Evolutionary conservation across 73 alveolate genomes (phyloP).

Genomic region (Tetrahymena borealis): DNA sequence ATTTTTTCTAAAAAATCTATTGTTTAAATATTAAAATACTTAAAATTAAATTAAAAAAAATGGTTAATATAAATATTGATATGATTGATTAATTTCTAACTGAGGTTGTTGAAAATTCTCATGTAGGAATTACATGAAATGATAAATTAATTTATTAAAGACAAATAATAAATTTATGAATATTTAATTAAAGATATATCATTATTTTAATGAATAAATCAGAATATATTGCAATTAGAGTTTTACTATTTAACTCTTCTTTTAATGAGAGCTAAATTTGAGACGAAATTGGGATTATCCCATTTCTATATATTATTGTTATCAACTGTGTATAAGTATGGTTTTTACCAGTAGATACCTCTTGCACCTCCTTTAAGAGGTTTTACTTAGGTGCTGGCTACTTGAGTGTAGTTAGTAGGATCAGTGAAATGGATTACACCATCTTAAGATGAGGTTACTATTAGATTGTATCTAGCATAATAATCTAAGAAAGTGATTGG

Average conservation of each 20-base stretch:
- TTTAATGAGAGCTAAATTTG: neutral
- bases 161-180: too few relatives aligned
- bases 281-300: neutral
- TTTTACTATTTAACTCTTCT: neutral
- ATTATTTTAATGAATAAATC: too few relatives aligned
- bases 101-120: too few relatives aligned
- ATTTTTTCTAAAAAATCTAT: too few relatives aligned
- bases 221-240: neutral
- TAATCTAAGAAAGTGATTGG: neutral
- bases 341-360: neutral
- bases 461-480: neutral
- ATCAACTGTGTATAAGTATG: neutral
- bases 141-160: too few relatives aligned
- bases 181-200: too few relatives aligned
- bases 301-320: neutral
- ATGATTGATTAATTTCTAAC: too few relatives aligned
- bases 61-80: too few relatives aligned
- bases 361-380: neutral
- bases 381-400: neutral
- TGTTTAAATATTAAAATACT: too few relatives aligned
- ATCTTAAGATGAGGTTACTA: neutral
- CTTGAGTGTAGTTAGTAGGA: neutral
- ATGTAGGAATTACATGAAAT: too few relatives aligned
- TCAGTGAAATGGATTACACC: neutral
- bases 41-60: too few relatives aligned